These are phyloP conservation scores for Iris pallida DNA, from an alignment of 116 monocot genomes.

Conservation along the genomic window DNA sequence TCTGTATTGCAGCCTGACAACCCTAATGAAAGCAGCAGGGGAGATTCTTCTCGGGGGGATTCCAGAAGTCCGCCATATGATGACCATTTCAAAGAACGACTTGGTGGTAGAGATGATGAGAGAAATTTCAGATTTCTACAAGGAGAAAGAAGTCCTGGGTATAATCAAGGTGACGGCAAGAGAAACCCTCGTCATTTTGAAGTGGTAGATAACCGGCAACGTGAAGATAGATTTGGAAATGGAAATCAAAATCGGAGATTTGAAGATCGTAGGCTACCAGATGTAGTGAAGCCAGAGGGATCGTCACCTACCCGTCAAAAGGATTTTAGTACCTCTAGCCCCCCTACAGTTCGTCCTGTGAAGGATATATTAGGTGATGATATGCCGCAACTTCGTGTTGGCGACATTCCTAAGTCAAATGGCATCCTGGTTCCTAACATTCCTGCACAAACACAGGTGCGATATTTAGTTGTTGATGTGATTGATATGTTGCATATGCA, in stretches of 20 bases:
- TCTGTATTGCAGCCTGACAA: constrained; percentile 37
- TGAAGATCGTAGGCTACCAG: constrained; percentile 38
- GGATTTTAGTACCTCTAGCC: constrained; percentile 28
- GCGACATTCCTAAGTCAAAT: constrained; percentile 54
- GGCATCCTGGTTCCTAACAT: constrained; percentile 24
- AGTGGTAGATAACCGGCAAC: constrained; percentile 47
- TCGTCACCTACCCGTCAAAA: constrained; percentile 38
- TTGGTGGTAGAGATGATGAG: constrained; percentile 53
- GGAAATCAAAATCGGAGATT: constrained; percentile 34
- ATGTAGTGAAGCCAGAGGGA: constrained; percentile 26
- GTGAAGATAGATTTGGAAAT: constrained; percentile 57
- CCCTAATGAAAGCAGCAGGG: constrained; percentile 38
- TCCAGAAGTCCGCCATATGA: constrained; percentile 60
- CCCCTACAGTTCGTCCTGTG: constrained; percentile 72
- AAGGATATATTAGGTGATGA: constrained; percentile 77
- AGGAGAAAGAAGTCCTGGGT: constrained; percentile 68
- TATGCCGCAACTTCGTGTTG: constrained; percentile 55
- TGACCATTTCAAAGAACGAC: constrained; percentile 44
- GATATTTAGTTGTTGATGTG: neutral
- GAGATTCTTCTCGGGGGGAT: constrained; percentile 38
- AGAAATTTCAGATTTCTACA: constrained; percentile 40
- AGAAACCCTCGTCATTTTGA: constrained; percentile 63
- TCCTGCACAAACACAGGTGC: constrained; percentile 49
- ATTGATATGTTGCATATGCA: neutral
- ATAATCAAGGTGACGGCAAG: constrained; percentile 54